These are phyloP conservation scores for Saturnispora sekii DNA, from an alignment of 805 yeast species.

Conservation along the genomic window DNA sequence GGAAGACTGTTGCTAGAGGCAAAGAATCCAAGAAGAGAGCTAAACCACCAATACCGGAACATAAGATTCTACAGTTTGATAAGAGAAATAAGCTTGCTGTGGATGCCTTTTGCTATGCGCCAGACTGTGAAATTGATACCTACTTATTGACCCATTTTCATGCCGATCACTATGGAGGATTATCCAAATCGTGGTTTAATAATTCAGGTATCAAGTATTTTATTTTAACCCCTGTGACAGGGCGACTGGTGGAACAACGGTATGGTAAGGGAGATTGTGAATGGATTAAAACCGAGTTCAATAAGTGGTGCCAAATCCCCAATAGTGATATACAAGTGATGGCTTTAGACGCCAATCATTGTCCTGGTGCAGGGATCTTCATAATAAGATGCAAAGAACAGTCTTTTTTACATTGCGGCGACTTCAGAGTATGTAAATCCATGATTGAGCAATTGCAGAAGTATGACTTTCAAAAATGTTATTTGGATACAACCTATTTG, in stretches of 20 bases:
- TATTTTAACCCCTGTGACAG: conserved; percentile 66
- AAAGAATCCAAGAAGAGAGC: conserved; percentile 11
- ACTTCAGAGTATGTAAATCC: conserved; percentile 60
- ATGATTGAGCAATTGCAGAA: conserved; percentile 35
- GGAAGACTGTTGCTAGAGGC: not conserved
- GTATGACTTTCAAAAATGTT: conserved; percentile 46
- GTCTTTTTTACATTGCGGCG: conserved; percentile 77
- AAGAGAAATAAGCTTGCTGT: conserved; percentile 34
- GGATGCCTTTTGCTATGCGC: conserved; percentile 54
- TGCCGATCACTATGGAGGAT: conserved; percentile 88
- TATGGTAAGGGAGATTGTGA: conserved; percentile 29
- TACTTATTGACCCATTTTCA: conserved; percentile 81
- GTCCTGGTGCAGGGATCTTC: conserved; percentile 90
- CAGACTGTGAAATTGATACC: conserved; percentile 34
- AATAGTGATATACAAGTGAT: conserved; percentile 43
- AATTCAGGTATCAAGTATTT: conserved; percentile 36
- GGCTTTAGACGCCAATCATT: conserved; percentile 81
- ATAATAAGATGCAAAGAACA: conserved; percentile 43
- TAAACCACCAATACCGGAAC: conserved; percentile 38
- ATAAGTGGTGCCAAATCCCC: conserved; percentile 30
- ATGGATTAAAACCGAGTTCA: conserved; percentile 30
- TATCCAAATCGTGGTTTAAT: conserved; percentile 65
- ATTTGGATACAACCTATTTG: conserved; percentile 86
- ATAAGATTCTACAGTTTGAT: conserved; percentile 41
- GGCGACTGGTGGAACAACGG: conserved; percentile 40